A percentile compares a stretch with the other conserved stretches of the same genome.
Conservation (phyloP, 78 protist species). For the Polysphondylium violaceum region DNA sequence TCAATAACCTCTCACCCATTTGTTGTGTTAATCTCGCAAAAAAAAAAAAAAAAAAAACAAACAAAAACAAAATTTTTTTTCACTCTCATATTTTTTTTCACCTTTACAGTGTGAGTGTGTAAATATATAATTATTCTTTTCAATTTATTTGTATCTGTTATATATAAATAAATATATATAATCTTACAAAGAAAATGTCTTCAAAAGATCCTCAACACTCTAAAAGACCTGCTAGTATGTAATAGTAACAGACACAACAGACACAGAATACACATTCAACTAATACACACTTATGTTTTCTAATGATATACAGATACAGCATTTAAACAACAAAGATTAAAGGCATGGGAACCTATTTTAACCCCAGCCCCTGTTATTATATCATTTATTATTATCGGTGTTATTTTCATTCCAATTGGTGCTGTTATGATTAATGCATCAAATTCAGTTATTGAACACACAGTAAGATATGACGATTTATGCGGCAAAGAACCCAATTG, state of each 20-base stretch:
- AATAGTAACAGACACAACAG: not conserved
- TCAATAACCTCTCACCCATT: too few relatives aligned
- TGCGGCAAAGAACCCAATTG: conserved; percentile 52
- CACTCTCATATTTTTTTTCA: too few relatives aligned
- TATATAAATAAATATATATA: too few relatives aligned
- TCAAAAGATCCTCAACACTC: conserved; percentile 10
- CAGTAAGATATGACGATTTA: conserved; percentile 57
- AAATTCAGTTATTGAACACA: conserved; percentile 51
- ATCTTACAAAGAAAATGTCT: too few relatives aligned
- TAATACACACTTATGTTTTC: not conserved
- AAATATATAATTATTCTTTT: too few relatives aligned
- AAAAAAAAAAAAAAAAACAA: too few relatives aligned
- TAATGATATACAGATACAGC: conserved; percentile 64
- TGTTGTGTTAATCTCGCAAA: too few relatives aligned
- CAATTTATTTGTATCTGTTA: too few relatives aligned
- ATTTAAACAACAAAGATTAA: conserved; percentile 95
- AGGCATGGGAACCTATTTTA: conserved; percentile 98
- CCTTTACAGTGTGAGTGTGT: too few relatives aligned
- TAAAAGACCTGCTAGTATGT: conserved; percentile 19
- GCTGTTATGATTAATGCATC: conserved; percentile 83
- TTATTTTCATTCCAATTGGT: conserved; percentile 94
- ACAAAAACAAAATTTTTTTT: too few relatives aligned
- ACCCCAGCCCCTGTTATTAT: conserved; percentile 95
- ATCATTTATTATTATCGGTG: conserved; percentile 86
- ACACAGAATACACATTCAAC: not conserved